Evolutionary conservation across 768 basidiomycete genomes (phyloP).

Genomic region (Suillus hirtellus): DNA sequence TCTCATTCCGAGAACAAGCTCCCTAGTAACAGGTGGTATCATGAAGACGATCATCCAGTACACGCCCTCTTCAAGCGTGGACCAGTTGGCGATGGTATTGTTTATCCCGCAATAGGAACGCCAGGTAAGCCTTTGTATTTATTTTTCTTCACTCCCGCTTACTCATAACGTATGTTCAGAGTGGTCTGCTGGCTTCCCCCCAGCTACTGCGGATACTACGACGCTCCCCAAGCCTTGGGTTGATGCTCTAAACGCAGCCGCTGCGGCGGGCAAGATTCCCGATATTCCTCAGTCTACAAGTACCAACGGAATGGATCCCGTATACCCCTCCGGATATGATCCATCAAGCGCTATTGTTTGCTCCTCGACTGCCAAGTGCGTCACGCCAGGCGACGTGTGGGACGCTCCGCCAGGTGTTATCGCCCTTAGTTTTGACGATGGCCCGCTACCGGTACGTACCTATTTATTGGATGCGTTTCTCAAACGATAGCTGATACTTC

Average conservation of each 20-base stretch:
- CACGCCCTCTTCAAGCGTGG: conserved; percentile 64
- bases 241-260: conserved; percentile 66
- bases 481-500: conserved; percentile 9
- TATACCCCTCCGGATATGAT: conserved; percentile 40
- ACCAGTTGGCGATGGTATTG: conserved; percentile 41
- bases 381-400: conserved; percentile 62
- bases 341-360: conserved; percentile 59
- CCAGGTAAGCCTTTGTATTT: conserved; percentile 41
- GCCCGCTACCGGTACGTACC: conserved; percentile 53
- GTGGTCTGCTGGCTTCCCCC: conserved; percentile 67
- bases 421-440: conserved; percentile 78
- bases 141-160: background rate
- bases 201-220: conserved; percentile 45
- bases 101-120: conserved; percentile 60
- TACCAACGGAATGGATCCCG: conserved; percentile 31
- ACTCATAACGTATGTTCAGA: conserved; percentile 35
- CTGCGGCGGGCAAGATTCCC: conserved; percentile 72
- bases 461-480: conserved; percentile 1
- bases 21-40: conserved; percentile 55
- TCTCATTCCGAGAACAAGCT: conserved; percentile 20
- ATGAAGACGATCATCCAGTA: conserved; percentile 57
- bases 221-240: conserved; percentile 69
- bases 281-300: conserved; percentile 54
- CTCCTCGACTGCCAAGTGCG: conserved; percentile 75
- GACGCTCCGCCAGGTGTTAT: conserved; percentile 73